Evolutionary conservation across 2,329 filamentous ascomycete species (phyloP).

Genomic region (Ceratocystis cacaofunesta): DNA sequence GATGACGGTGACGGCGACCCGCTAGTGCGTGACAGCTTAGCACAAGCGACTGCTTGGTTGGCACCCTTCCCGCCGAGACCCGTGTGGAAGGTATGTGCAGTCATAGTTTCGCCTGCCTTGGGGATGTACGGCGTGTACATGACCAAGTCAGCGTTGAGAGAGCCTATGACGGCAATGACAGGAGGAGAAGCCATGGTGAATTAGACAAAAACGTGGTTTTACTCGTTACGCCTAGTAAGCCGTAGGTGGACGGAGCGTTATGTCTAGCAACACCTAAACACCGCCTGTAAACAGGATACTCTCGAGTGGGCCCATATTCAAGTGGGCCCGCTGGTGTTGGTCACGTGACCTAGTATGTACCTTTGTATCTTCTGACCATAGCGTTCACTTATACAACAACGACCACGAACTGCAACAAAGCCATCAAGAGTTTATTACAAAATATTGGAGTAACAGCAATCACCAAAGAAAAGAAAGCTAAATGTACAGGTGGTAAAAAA

Average conservation of each 20-base stretch:
- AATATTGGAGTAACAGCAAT: not conserved
- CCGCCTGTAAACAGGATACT: not conserved
- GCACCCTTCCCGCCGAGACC: slow-evolving; percentile 53
- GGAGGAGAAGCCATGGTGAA: slow-evolving; percentile 19
- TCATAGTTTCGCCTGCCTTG: slow-evolving; percentile 52
- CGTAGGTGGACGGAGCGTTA: not conserved
- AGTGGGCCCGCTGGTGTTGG: slow-evolving; percentile 3
- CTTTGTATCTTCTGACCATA: not conserved
- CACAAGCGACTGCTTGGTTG: slow-evolving; percentile 56
- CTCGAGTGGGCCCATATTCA: not conserved
- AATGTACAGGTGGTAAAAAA: not conserved
- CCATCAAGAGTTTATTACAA: not conserved
- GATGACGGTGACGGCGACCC: not conserved
- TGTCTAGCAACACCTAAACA: not conserved
- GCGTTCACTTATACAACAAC: not conserved
- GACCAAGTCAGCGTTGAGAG: slow-evolving; percentile 59
- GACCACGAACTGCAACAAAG: not conserved
- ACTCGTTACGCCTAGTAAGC: no score
- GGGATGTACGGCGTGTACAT: slow-evolving; percentile 54
- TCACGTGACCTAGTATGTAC: not conserved
- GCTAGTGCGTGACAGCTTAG: slow-evolving; percentile 34
- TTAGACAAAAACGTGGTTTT: not conserved
- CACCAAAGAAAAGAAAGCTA: slow-evolving; percentile 2
- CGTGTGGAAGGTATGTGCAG: slow-evolving; percentile 37
- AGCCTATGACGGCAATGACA: slow-evolving; percentile 52